These are phyloP conservation scores for Penicillium macrosclerotiorum DNA, from an alignment of 495 filamentous ascomycete species.

Conservation along the genomic window DNA sequence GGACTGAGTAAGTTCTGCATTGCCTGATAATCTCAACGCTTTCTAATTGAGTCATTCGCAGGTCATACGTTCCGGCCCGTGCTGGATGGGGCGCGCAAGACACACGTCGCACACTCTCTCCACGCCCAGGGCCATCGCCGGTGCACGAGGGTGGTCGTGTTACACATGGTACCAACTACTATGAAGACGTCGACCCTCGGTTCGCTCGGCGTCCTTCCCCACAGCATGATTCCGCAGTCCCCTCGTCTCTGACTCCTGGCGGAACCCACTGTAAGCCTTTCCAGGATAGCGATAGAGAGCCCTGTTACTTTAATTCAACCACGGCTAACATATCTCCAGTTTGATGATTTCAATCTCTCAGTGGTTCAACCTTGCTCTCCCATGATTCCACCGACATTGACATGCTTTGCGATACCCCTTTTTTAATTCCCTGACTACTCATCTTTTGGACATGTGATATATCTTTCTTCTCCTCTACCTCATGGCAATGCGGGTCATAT, in stretches of 20 bases:
- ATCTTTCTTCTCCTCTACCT: constrained; percentile 14
- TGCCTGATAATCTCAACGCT: too few species aligned
- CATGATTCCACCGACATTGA: constrained; percentile 6
- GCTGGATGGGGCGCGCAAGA: constrained; percentile 38
- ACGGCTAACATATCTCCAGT: constrained; percentile 10
- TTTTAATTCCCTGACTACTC: constrained; percentile 8
- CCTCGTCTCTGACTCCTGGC: constrained; percentile 37
- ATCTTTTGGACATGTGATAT: constrained; percentile 4
- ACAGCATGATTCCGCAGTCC: constrained; percentile 21
- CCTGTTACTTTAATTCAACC: neutral
- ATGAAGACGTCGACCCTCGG: constrained; percentile 90
- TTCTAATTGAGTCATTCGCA: constrained; percentile 31
- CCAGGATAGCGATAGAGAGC: neutral
- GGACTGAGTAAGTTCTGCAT: constrained; percentile 67
- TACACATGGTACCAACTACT: constrained; percentile 56
- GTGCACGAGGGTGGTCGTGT: constrained; percentile 5
- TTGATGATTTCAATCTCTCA: constrained; percentile 13
- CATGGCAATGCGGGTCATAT: constrained; percentile 15
- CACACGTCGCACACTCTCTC: constrained; percentile 13
- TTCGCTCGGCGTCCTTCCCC: constrained; percentile 58
- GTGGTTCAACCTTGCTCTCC: constrained; percentile 2
- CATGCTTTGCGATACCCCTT: constrained; percentile 23
- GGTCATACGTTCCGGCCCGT: constrained; percentile 64
- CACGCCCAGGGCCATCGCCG: constrained; percentile 10
- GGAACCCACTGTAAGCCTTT: constrained; percentile 32